Evolutionary conservation across 2,329 filamentous ascomycete species (phyloP).

Genomic region (Aspergillaceae sp.): DNA sequence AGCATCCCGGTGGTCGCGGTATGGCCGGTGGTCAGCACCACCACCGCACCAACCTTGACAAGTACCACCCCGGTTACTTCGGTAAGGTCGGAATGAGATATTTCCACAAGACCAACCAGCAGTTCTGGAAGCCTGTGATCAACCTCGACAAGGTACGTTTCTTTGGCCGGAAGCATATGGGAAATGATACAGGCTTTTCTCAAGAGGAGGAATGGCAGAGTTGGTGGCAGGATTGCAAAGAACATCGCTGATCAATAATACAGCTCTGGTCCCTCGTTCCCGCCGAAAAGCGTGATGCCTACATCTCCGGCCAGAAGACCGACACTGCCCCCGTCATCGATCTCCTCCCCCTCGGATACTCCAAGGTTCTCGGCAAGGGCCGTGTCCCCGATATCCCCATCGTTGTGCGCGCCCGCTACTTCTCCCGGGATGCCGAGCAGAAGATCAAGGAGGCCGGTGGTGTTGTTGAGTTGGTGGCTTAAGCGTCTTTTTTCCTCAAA

Average conservation of each 20-base stretch:
- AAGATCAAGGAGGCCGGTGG: slow-evolving; percentile 99
- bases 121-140: slow-evolving; percentile 97
- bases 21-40: slow-evolving; percentile 99
- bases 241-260: not conserved
- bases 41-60: slow-evolving; percentile 86
- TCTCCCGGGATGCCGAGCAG: slow-evolving; percentile 92
- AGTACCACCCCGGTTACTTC: slow-evolving; percentile 99
- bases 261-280: slow-evolving; percentile 96
- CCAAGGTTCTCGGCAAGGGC: slow-evolving; percentile 98
- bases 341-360: slow-evolving; percentile 93
- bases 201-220: slow-evolving; percentile 1
- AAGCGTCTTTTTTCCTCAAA: slow-evolving; percentile 33
- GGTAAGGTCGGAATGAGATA: slow-evolving; percentile 92
- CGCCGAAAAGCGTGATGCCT: slow-evolving; percentile 83
- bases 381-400: slow-evolving; percentile 86
- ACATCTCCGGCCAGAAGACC: slow-evolving; percentile 69
- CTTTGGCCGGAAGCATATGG: not conserved
- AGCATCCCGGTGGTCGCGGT: slow-evolving; percentile 71
- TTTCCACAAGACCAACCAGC: slow-evolving; percentile 93
- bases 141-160: slow-evolving; percentile 89
- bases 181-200: not conserved
- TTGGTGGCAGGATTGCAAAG: slow-evolving; percentile 7
- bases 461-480: slow-evolving; percentile 91
- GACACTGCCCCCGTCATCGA: slow-evolving; percentile 97
- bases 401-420: slow-evolving; percentile 89